A percentile compares a stretch with the other conserved stretches of the same genome.
Evolutionary conservation across 192 early-diverging fungal genomes (phyloP).

Genomic region (Coemansia sp.): DNA sequence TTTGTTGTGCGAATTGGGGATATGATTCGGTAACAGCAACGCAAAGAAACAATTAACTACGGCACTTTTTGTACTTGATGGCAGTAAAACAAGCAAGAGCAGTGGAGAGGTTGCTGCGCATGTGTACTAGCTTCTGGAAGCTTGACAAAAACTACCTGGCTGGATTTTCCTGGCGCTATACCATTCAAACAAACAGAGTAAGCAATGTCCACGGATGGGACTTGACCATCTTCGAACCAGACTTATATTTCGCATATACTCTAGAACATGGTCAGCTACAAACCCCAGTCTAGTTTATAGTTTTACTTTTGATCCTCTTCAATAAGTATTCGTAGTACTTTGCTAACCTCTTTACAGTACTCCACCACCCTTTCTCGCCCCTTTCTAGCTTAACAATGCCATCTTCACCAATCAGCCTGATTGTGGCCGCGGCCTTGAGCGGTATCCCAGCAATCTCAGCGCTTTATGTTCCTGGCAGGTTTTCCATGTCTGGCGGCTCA

Average conservation of each 20-base stretch:
- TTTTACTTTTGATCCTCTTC: neutral
- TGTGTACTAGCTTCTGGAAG: neutral
- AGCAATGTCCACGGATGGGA: neutral
- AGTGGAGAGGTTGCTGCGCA: neutral
- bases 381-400: neutral
- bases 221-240: neutral
- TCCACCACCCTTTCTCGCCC: neutral
- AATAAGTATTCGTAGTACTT: neutral
- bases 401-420: neutral
- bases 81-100: conserved; percentile 1
- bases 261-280: neutral
- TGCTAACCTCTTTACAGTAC: neutral
- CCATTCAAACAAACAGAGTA: neutral
- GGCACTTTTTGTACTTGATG: neutral
- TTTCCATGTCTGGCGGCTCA: conserved; percentile 16
- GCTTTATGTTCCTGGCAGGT: conserved; percentile 15
- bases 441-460: neutral
- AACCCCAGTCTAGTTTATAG: neutral
- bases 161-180: neutral
- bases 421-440: neutral
- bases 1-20: neutral
- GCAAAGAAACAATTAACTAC: neutral
- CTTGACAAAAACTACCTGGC: neutral
- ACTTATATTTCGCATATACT: neutral
- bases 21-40: neutral